Conservation (phyloP, 495 filamentous ascomycete genomes). For the Aspergillus bertholletiae region DNA sequence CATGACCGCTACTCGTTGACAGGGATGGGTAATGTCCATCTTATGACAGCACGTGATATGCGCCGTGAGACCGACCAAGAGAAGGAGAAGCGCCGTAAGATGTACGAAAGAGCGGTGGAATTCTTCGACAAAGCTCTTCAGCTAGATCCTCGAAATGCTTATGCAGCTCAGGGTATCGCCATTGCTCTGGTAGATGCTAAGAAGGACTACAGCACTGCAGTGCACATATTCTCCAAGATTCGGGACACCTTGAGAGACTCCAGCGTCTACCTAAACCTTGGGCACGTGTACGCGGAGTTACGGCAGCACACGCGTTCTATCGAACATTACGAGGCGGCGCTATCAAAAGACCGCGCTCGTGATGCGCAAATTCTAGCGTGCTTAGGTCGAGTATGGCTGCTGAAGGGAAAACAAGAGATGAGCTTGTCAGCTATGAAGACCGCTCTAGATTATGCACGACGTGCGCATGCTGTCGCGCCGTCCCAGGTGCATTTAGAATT, state of each 20-base stretch:
- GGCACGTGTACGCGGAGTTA: constrained; percentile 86
- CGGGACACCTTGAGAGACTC: constrained; percentile 84
- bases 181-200: constrained; percentile 92
- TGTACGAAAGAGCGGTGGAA: constrained; percentile 87
- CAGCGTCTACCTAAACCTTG: constrained; percentile 84
- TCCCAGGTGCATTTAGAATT: constrained; percentile 90
- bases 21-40: constrained; percentile 92
- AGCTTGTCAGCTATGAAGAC: constrained; percentile 77
- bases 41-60: constrained; percentile 88
- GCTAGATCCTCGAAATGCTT: constrained; percentile 87
- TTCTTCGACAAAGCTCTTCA: constrained; percentile 98
- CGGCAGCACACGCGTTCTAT: constrained; percentile 86
- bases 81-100: constrained; percentile 80
- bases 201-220: constrained; percentile 74
- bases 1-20: constrained; percentile 93
- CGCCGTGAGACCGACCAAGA: constrained; percentile 82
- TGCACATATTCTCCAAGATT: constrained; percentile 83
- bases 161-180: constrained; percentile 91
- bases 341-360: constrained; percentile 72
- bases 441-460: constrained; percentile 81
- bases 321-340: constrained; percentile 86
- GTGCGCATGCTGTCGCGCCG: constrained; percentile 73
- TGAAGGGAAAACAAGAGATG: constrained; percentile 78
- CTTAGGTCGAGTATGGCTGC: constrained; percentile 89
- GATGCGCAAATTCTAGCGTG: constrained; percentile 85